Evolutionary conservation across 176 grass and related monocot genomes (phyloP).

Genomic region (Ensete glaucum): DNA sequence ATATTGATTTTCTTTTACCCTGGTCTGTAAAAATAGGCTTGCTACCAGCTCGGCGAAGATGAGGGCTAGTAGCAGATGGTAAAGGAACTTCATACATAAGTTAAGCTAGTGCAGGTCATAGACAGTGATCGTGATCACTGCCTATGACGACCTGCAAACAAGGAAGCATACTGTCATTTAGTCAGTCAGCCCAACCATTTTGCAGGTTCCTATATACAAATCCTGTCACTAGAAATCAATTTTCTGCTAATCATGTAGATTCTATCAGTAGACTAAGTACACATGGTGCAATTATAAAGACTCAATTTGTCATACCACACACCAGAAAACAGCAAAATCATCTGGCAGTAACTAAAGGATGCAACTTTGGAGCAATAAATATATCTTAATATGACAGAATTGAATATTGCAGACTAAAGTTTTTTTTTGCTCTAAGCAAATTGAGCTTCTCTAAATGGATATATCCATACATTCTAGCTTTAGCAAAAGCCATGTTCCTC

Average conservation of each 20-base stretch:
- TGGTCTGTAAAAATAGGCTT: neutral
- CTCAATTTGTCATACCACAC: neutral
- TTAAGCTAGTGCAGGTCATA: neutral
- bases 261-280: neutral
- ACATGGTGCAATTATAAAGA: neutral
- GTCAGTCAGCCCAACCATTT: neutral
- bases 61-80: constrained; percentile 3
- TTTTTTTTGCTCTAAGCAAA: no score
- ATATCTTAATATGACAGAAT: no score
- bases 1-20: neutral
- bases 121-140: neutral
- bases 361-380: no score
- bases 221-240: no score
- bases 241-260: neutral
- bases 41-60: constrained; percentile 3
- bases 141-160: neutral
- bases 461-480: neutral
- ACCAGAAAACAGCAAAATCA: no score
- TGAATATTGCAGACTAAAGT: no score
- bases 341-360: no score
- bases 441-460: no score
- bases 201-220: neutral
- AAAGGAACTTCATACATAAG: constrained; percentile 8
- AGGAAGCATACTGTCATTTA: neutral
- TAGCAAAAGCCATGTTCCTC: neutral